Evolutionary conservation across 2,329 filamentous ascomycete species (phyloP).

Genomic region (Metarhizium guizhouense): DNA sequence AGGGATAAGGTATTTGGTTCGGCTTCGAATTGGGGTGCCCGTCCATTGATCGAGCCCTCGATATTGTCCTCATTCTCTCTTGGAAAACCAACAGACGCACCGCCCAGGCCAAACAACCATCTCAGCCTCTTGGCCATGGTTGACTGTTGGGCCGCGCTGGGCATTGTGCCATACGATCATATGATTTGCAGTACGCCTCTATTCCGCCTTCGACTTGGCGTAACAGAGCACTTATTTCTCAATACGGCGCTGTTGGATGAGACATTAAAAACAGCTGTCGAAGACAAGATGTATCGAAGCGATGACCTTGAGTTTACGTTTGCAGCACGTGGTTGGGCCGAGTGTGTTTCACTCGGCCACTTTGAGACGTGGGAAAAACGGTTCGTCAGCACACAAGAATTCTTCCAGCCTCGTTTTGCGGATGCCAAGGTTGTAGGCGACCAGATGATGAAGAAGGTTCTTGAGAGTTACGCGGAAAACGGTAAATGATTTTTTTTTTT

Average conservation of each 20-base stretch:
- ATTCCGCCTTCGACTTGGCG: conserved; percentile 91
- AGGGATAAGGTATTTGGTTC: conserved; percentile 71
- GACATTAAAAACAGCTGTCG: conserved; percentile 73
- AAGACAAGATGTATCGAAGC: conserved; percentile 85
- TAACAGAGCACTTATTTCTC: conserved; percentile 93
- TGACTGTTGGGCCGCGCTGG: conserved; percentile 92
- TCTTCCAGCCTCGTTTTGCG: conserved; percentile 83
- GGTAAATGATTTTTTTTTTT: not conserved
- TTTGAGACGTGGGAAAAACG: conserved; percentile 90
- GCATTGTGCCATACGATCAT: conserved; percentile 94
- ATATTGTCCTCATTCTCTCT: conserved; percentile 85
- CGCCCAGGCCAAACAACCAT: conserved; percentile 76
- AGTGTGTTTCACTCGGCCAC: conserved; percentile 82
- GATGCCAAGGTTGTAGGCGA: conserved; percentile 85
- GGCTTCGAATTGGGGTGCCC: conserved; percentile 46
- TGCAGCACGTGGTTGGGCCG: conserved; percentile 90
- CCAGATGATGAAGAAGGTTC: conserved; percentile 92
- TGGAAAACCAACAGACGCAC: conserved; percentile 53
- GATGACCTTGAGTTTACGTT: conserved; percentile 98
- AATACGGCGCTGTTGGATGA: conserved; percentile 74
- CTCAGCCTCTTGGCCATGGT: conserved; percentile 91
- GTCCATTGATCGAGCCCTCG: conserved; percentile 69
- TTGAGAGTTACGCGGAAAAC: conserved; percentile 59
- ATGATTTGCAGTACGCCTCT: conserved; percentile 99
- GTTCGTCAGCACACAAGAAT: conserved; percentile 81